A percentile compares a stretch with the other conserved stretches of the same genome.
phyloP scores from a whole-genome alignment of 2,329 filamentous ascomycete genomes.

The Colletotrichum graminicola region DNA sequence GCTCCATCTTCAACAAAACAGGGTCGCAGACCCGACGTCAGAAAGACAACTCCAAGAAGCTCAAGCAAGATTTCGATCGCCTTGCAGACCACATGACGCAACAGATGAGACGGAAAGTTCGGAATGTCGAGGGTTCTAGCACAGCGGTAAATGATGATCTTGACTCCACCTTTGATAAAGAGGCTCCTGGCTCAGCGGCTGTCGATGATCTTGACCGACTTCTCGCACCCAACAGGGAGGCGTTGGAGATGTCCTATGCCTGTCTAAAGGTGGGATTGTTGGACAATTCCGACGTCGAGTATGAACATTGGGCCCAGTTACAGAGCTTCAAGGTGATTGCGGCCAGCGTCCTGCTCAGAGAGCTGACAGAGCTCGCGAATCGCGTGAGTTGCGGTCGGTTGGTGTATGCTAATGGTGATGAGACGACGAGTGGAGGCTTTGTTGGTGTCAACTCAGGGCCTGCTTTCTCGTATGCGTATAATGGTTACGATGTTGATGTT shows the following conservation, averaged over 20 bases:
- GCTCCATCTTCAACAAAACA: slow-evolving; percentile 65
- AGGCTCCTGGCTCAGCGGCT: not conserved
- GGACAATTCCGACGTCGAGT: slow-evolving; percentile 40
- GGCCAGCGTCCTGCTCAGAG: slow-evolving; percentile 51
- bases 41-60: slow-evolving; percentile 63
- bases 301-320: slow-evolving; percentile 32
- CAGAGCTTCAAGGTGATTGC: slow-evolving; percentile 55
- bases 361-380: slow-evolving; percentile 44
- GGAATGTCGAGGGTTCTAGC: not conserved
- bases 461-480: slow-evolving; percentile 22
- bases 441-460: slow-evolving; percentile 28
- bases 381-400: slow-evolving; percentile 8
- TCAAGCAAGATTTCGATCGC: slow-evolving; percentile 65
- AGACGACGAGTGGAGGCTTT: slow-evolving; percentile 16
- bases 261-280: slow-evolving; percentile 49
- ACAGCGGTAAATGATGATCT: slow-evolving; percentile 43
- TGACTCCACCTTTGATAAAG: not conserved
- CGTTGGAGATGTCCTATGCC: slow-evolving; percentile 52
- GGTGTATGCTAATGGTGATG: not conserved
- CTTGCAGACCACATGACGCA: slow-evolving; percentile 57
- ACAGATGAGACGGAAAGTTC: slow-evolving; percentile 48
- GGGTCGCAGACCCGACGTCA: slow-evolving; percentile 64
- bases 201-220: slow-evolving; percentile 28
- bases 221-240: slow-evolving; percentile 43
- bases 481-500: slow-evolving; percentile 33